Base-by-base conservation (phyloP, 2,329 filamentous ascomycete species). In the Podosphaera xanthii region DNA sequence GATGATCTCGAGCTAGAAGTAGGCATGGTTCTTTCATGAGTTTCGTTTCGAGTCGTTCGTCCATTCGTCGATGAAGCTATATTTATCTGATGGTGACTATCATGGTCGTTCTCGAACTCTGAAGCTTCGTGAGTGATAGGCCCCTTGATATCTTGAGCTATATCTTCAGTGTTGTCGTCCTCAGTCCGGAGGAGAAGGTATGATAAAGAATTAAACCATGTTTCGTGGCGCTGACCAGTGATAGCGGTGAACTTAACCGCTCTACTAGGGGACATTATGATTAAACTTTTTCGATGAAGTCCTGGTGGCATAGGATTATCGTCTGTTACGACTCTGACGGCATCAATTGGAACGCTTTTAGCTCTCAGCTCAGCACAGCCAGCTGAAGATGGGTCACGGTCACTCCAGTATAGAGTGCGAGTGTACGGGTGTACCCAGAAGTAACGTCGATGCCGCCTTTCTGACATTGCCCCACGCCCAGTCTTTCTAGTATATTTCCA, bases 361-460 rank as follows among this genome's bases (percentile, higher is more conserved):
- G 75, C 79, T 65, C 75, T 77, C 59, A 91, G 74, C 71, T 96
- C 86, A 9, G 79, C 73, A 62, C 85, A 82, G n/a, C 86, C 86
- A 54, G 84, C 86, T 54, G 77, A 78, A 36, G 86, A 83, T 5
- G 92, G 92, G 69, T 97, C 90, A 59, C 83, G 78, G 64, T 94
- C 86, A 69, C 90, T 94, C 92, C 92, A 98, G 76, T 97, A 97
- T 65, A 98, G 72, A 4, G 91, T 96, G 57, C 90, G 81, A 2
- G 91, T 98, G 72, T 97, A 98, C 0, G 92, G 92, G 69, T 98
- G 92, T 31, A 98, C 87, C 92, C 92, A 98, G 77, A 98, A 98
- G 76, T 96, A 98, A 38, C 92, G 83, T 62, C 87, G 82, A 71
- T 98, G 92, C 58, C 92, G 81, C 59, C 90, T 94, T 65, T 83